Conservation (phyloP, 192 early-diverging fungal genomes). For the Entomortierella beljakovae region DNA sequence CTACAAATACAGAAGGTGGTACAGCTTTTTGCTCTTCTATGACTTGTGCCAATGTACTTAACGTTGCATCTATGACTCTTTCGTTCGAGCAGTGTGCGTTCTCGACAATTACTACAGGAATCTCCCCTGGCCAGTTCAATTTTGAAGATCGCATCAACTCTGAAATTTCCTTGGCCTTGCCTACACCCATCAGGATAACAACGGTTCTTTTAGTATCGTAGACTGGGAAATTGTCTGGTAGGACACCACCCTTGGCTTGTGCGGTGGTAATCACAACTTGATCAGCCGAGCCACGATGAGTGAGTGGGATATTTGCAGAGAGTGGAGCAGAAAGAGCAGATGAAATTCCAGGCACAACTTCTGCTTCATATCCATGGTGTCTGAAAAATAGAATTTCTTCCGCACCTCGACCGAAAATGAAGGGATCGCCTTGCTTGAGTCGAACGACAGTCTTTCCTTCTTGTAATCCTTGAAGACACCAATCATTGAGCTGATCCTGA, state of each 20-base stretch:
- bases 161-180: slow-evolving; percentile 72
- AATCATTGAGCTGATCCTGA: slow-evolving; percentile 82
- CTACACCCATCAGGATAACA: slow-evolving; percentile 89
- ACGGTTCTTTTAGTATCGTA: slow-evolving; percentile 77
- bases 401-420: slow-evolving; percentile 92
- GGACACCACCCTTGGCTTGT: slow-evolving; percentile 78
- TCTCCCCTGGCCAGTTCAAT: slow-evolving; percentile 68
- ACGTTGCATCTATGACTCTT: slow-evolving; percentile 73
- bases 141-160: slow-evolving; percentile 59
- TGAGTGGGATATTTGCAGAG: slow-evolving; percentile 83
- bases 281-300: slow-evolving; percentile 88
- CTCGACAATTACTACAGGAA: slow-evolving; percentile 87
- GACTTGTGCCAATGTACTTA: slow-evolving; percentile 71
- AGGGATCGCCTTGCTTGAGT: slow-evolving; percentile 93
- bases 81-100: slow-evolving; percentile 82
- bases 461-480: slow-evolving; percentile 76
- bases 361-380: slow-evolving; percentile 68
- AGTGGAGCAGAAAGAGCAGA: slow-evolving; percentile 82
- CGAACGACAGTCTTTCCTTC: slow-evolving; percentile 80
- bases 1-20: slow-evolving; percentile 83
- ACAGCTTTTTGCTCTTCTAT: slow-evolving; percentile 74
- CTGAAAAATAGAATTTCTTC: slow-evolving; percentile 87
- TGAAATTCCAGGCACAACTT: slow-evolving; percentile 83
- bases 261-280: slow-evolving; percentile 88
- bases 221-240: slow-evolving; percentile 76